Evolutionary conservation across 768 basidiomycete genomes (phyloP), one percentile per base, ranked within the genome.

Genomic region (Lyophyllum shimeji): DNA sequence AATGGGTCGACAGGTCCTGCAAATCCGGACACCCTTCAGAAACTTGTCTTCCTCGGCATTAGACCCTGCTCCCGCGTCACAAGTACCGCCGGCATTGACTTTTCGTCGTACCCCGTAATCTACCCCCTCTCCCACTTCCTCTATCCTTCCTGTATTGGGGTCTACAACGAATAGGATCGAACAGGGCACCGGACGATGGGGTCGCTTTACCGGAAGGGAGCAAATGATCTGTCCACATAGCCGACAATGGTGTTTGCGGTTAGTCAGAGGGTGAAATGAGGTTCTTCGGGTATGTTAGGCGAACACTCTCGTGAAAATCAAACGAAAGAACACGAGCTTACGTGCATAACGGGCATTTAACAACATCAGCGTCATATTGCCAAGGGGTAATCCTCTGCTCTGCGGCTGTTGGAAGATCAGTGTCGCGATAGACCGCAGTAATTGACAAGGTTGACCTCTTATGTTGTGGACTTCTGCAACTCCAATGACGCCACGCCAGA

Each of bases 361-460:
- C 82, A 0, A 86, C 93, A 3, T 76, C 64, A 1, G 82, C 76
- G 66, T 98, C 96, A 39, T 89, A 85, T 68, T 97, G 85, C 96
- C 96, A 99, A 4, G 93, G 93, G 2, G 97, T 94, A 61, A 99
- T 95, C 43, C 82, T 77, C 70, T 96, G 95, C 70, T 99, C 96
- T 2, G 86, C 87, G 51, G 81, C 88, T 90, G 25, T 27, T 27
- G 8, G 24, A 53, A 12, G 4, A 50, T 55, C 21, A 45, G 21
- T 8, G n/a, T 37, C 31, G 17, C 24, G 12, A 46, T 24, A 39
- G 58, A 44, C 48, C 15, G 42, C 46, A 52, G 48, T 44, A 60
- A 29, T 33, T 2, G 20, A 57, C 5, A 52, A 52, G 20, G 53
- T 42, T 18, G 64, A 92, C 92, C 85, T 75, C 93, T 77, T 46